A percentile compares a stretch with the other conserved stretches of the same genome.
These are phyloP conservation scores for Apiospora rasikravindrae DNA, from an alignment of 2,329 filamentous ascomycete species.

Conservation along the genomic window DNA sequence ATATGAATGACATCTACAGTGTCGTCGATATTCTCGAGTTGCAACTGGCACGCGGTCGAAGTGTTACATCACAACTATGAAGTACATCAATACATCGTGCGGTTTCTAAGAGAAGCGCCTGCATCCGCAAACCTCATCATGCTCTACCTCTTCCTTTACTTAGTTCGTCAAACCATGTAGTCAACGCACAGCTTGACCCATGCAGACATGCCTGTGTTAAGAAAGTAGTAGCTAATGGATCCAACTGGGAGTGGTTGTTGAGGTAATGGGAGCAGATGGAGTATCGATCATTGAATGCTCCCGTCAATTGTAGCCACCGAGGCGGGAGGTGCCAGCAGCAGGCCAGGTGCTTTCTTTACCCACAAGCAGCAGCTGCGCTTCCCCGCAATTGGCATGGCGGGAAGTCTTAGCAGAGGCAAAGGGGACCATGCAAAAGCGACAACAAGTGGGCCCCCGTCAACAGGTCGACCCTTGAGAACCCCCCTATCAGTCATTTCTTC, in stretches of 20 bases:
- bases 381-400: slow-evolving; percentile 15
- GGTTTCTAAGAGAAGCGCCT: background rate
- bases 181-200: too few species aligned
- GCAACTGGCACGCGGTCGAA: background rate
- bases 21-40: background rate
- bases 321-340: background rate
- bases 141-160: too few species aligned
- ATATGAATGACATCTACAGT: background rate
- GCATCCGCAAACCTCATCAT: background rate
- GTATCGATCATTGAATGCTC: too few species aligned
- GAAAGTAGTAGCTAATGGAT: too few species aligned
- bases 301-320: background rate
- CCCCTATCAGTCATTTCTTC: slow-evolving; percentile 4
- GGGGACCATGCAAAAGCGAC: slow-evolving; percentile 2
- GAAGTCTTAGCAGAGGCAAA: slow-evolving; percentile 1
- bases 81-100: background rate
- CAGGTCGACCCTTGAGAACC: background rate
- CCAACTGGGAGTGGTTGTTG: too few species aligned
- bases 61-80: background rate
- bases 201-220: too few species aligned
- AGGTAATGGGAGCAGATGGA: too few species aligned
- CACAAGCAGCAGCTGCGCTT: background rate
- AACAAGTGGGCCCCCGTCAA: background rate
- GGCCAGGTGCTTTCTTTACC: background rate
- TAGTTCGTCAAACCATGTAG: background rate